A percentile compares a stretch with the other conserved stretches of the same genome.
These are phyloP conservation scores for Candida tallmaniae DNA, from an alignment of 805 yeast genomes.

Conservation along the genomic window DNA sequence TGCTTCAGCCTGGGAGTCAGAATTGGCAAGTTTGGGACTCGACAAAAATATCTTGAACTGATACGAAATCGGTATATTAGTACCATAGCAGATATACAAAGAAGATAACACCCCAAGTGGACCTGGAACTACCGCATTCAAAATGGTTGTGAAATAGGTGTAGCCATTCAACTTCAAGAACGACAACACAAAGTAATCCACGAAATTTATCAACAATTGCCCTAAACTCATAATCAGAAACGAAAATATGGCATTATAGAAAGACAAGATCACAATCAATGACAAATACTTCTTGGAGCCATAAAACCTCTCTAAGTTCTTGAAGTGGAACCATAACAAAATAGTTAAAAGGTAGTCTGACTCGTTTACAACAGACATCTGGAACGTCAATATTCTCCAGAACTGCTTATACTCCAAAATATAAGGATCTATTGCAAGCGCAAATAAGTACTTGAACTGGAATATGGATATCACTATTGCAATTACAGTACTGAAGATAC, in stretches of 20 bases:
- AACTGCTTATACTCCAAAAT: constrained; percentile 51
- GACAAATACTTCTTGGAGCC: constrained; percentile 54
- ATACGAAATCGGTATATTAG: constrained; percentile 30
- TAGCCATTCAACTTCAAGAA: constrained; percentile 6
- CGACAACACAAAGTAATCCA: constrained; percentile 6
- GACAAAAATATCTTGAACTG: constrained; percentile 28
- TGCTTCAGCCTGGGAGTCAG: constrained; percentile 1
- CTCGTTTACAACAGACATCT: constrained; percentile 53
- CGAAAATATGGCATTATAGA: constrained; percentile 44
- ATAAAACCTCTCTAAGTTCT: constrained; percentile 52
- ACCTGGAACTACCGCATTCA: constrained; percentile 35
- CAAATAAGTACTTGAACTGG: constrained; percentile 40
- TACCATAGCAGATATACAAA: constrained; percentile 35
- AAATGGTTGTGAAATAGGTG: constrained; percentile 17
- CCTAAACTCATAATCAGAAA: constrained; percentile 40
- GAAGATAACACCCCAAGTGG: constrained; percentile 39
- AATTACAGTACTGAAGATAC: constrained; percentile 27
- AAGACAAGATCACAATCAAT: constrained; percentile 37
- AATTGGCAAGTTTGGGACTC: constrained; percentile 12
- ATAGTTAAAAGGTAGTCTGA: constrained; percentile 48
- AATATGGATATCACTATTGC: constrained; percentile 42
- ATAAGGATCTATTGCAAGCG: constrained; percentile 48
- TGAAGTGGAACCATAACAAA: constrained; percentile 46
- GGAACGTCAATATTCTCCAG: constrained; percentile 50
- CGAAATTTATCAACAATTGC: constrained; percentile 21